These are phyloP conservation scores for Sordariomycetes sp. DNA, from an alignment of 2,329 filamentous ascomycete genomes.

Conservation along the genomic window DNA sequence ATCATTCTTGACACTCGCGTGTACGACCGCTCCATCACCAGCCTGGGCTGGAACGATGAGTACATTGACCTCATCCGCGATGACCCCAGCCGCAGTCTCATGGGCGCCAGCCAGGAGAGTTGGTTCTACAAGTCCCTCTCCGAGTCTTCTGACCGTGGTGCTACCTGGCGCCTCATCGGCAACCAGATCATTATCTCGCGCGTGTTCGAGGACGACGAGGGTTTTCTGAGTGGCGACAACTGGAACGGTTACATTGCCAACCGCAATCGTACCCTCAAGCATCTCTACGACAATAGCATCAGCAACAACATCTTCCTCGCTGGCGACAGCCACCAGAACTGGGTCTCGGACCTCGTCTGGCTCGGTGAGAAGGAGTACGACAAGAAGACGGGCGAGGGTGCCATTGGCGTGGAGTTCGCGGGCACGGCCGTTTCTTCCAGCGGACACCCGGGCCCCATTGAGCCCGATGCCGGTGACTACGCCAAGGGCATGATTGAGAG, in stretches of 20 bases:
- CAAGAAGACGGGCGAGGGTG: conserved; percentile 38
- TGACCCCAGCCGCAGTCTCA: conserved; percentile 58
- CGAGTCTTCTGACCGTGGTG: conserved; percentile 51
- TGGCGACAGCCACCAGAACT: conserved; percentile 61
- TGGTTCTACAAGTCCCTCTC: conserved; percentile 61
- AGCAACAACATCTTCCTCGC: conserved; percentile 65
- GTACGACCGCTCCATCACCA: conserved; percentile 58
- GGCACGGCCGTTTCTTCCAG: conserved; percentile 57
- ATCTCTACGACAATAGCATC: conserved; percentile 59
- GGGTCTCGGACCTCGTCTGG: conserved; percentile 49
- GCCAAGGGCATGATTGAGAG: conserved; percentile 30
- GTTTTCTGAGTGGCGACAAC: conserved; percentile 18
- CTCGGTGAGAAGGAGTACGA: conserved; percentile 44
- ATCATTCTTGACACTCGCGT: conserved; percentile 62
- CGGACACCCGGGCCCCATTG: conserved; percentile 48
- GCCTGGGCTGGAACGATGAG: conserved; percentile 44
- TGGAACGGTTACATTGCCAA: conserved; percentile 57
- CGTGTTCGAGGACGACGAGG: conserved; percentile 24
- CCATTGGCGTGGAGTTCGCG: conserved; percentile 55
- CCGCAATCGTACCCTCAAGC: conserved; percentile 59
- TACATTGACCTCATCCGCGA: conserved; percentile 55
- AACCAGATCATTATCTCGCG: conserved; percentile 62
- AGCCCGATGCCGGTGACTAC: conserved; percentile 39
- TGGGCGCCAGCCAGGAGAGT: conserved; percentile 64
- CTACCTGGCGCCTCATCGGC: conserved; percentile 62